Conservation (phyloP, 257 asterid genomes). For the Gardenia jasminoides region DNA sequence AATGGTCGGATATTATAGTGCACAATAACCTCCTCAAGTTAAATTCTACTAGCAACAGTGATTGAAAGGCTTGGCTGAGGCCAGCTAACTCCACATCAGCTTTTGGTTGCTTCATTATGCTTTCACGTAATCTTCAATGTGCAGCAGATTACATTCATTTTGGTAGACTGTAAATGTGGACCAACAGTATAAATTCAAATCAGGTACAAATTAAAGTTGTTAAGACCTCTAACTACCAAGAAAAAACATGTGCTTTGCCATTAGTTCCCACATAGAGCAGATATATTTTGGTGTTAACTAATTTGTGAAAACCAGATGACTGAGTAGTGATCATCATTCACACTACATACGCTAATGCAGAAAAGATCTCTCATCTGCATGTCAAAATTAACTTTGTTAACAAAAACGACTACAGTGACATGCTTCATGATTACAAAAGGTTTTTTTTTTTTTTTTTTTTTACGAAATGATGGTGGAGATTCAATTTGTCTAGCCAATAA, state of each 20-base stretch:
- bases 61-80: not conserved
- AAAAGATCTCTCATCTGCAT: not conserved
- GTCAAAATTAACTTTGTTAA: not conserved
- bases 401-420: not conserved
- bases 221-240: not conserved
- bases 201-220: not conserved
- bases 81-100: not conserved
- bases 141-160: not conserved
- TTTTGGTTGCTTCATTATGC: not conserved
- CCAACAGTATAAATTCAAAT: no score
- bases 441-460: not conserved
- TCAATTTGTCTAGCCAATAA: not conserved
- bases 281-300: not conserved
- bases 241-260: not conserved
- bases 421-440: not conserved
- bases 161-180: not conserved
- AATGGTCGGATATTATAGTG: no score
- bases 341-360: not conserved
- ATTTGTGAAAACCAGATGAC: not conserved
- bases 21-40: not conserved
- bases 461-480: not conserved
- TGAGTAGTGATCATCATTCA: not conserved
- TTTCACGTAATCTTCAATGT: not conserved
- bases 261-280: not conserved
- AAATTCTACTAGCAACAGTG: not conserved